phyloP scores from a whole-genome alignment of 768 basidiomycete species.

The Lactarius psammicola region DNA sequence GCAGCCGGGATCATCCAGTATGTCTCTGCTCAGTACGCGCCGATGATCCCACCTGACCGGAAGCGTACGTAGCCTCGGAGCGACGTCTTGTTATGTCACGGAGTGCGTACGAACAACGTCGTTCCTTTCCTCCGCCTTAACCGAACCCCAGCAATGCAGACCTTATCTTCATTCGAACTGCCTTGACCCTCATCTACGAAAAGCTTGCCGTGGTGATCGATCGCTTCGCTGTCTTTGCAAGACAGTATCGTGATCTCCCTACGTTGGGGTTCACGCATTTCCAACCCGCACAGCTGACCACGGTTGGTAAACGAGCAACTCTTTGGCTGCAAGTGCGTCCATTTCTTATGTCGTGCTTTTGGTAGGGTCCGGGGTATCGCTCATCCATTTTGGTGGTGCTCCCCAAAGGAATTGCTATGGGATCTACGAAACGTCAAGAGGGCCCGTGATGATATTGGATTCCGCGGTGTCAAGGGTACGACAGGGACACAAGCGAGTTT shows the following conservation, averaged over 20 bases:
- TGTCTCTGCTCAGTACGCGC: slow-evolving; percentile 31
- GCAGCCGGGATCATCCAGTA: slow-evolving; percentile 97
- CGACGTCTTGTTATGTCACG: slow-evolving; percentile 98
- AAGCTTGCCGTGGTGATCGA: slow-evolving; percentile 91
- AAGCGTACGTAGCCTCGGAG: slow-evolving; percentile 63
- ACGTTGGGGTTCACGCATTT: slow-evolving; percentile 98
- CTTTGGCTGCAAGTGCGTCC: slow-evolving; percentile 85
- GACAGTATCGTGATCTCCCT: slow-evolving; percentile 82
- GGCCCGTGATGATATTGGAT: slow-evolving; percentile 88
- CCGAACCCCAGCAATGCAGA: slow-evolving; percentile 81
- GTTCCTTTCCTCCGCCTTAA: background rate
- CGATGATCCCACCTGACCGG: background rate
- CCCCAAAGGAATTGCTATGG: slow-evolving; percentile 87
- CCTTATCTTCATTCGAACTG: slow-evolving; percentile 92
- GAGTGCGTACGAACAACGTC: slow-evolving; percentile 58
- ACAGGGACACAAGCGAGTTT: slow-evolving; percentile 98
- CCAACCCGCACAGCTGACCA: slow-evolving; percentile 97
- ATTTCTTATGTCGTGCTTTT: background rate
- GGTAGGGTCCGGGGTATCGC: background rate
- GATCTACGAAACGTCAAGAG: slow-evolving; percentile 91
- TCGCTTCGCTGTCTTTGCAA: slow-evolving; percentile 81
- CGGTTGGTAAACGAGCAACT: slow-evolving; percentile 95
- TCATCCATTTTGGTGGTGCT: no score
- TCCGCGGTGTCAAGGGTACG: slow-evolving; percentile 98
- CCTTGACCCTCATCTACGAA: slow-evolving; percentile 75